These are phyloP conservation scores for Fusarium floridanum DNA, from an alignment of 2,329 filamentous ascomycete species.

Conservation along the genomic window DNA sequence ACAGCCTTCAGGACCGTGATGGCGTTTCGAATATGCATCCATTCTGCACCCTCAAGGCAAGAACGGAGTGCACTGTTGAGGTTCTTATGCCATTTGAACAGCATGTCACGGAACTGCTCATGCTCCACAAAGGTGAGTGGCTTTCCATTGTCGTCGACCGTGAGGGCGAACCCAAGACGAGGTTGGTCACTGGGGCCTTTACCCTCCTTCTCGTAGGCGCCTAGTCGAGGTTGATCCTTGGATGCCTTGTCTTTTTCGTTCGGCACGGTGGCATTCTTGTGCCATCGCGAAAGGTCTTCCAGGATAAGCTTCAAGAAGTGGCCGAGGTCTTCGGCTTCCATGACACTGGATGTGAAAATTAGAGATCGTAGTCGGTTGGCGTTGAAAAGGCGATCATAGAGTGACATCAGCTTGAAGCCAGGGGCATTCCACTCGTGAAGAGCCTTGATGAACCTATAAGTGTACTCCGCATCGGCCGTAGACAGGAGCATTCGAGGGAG, in stretches of 20 bases:
- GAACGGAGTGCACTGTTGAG: conserved; percentile 83
- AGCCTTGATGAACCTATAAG: conserved; percentile 86
- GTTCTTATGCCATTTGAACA: conserved; percentile 92
- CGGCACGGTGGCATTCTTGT: conserved; percentile 75
- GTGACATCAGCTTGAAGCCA: conserved; percentile 86
- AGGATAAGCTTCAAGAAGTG: conserved; percentile 88
- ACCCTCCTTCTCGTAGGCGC: conserved; percentile 87
- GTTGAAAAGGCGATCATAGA: conserved; percentile 88
- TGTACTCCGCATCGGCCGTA: conserved; percentile 88
- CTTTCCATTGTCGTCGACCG: conserved; percentile 74
- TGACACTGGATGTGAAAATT: conserved; percentile 89
- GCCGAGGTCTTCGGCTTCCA: conserved; percentile 93
- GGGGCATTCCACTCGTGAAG: conserved; percentile 87
- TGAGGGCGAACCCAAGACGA: conserved; percentile 83
- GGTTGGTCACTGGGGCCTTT: conserved; percentile 61
- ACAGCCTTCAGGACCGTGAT: conserved; percentile 89
- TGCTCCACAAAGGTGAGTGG: conserved; percentile 82
- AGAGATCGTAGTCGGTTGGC: conserved; percentile 84
- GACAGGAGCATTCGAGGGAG: conserved; percentile 89
- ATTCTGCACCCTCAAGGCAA: conserved; percentile 86
- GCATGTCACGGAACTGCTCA: conserved; percentile 85
- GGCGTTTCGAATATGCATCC: conserved; percentile 97
- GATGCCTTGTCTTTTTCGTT: conserved; percentile 51
- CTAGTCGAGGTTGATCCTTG: conserved; percentile 69
- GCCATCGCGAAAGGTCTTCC: conserved; percentile 86